Conservation (phyloP, 352 stramenopile genomes). For the Pythium vanterpoolii region DNA sequence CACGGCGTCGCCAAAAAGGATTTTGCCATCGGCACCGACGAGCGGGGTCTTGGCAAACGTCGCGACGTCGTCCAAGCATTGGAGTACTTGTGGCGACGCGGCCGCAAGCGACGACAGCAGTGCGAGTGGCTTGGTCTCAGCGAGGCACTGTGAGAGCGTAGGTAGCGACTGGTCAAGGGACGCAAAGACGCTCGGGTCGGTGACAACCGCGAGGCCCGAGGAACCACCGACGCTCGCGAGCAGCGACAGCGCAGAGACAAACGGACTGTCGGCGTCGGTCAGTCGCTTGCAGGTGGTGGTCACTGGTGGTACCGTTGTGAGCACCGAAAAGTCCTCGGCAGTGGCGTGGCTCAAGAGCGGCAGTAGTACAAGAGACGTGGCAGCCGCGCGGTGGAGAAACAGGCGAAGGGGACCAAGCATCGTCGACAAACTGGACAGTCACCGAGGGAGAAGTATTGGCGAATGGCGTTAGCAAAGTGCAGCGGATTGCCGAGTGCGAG, state of each 20-base stretch:
- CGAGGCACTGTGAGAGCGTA: conserved; percentile 8
- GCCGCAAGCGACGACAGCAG: background rate
- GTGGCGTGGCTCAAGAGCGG: background rate
- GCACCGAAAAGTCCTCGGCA: background rate
- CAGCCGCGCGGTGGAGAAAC: background rate
- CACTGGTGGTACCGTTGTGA: background rate
- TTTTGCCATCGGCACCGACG: background rate
- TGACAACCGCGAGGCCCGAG: background rate
- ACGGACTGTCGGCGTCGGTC: conserved; percentile 2
- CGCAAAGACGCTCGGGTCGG: background rate
- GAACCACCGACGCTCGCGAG: background rate
- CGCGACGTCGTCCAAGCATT: background rate
- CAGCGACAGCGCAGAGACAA: background rate
- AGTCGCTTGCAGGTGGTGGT: conserved; percentile 8
- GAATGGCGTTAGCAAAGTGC: background rate
- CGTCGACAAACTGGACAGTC: background rate
- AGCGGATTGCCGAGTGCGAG: background rate
- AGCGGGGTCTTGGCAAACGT: background rate
- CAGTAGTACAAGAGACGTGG: conserved; percentile 1
- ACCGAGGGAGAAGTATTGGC: conserved; percentile 8
- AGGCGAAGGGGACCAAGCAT: conserved; percentile 3
- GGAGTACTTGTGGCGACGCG: background rate
- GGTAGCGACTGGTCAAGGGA: conserved; percentile 3
- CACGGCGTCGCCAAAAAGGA: background rate
- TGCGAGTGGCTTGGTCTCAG: background rate